Evolutionary conservation across 2,329 filamentous ascomycete species (phyloP), one percentile per base, ranked within the genome.

Genomic region (Amauroascus verrucosus): DNA sequence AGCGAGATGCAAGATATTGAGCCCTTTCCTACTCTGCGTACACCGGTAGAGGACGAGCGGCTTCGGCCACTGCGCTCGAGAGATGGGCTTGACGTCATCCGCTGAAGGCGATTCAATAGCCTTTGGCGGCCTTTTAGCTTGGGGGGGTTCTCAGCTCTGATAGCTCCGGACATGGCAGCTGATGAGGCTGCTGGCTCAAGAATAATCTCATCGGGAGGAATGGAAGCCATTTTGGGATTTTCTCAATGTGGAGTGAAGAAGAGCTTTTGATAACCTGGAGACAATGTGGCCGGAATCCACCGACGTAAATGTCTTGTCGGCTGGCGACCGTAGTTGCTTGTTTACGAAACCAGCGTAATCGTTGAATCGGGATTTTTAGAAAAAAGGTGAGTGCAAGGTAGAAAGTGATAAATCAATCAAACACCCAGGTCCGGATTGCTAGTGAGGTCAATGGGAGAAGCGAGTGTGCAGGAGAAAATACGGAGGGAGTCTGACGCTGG

Each of bases 21-120:
- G 2, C 75, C 81, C 72, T 75, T 88, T 16, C 74, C 74, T 57
- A 75, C 71, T 51, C 71, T 83, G 8, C 84, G 81, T 62, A 84
- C 85, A 63, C 80, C 83, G 8, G 51, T 35, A 16, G 32, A 59
- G 54, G 80, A 77, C 6, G 87, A 84, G 53, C 82, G 77, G 24
- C 81, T 73, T 55, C 85, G 80, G 53, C 81, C 78, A 51, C 82
- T 68, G 54, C 79, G 79, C 38, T 78, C 75, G 48, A 95, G 72
- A 14, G 85, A 86, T 0, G 86, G 83, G 6, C 84, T 88, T 0
- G 88, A 95, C 9, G 86, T 84, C 63, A 94, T 91, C 54, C 87
- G 83, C 57, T 91, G 84, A 47, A 95, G 77, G 30, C 83, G 81
- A 58, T 83, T 82, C 16, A 94, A 73, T 32, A 95, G 70, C 55